Evolutionary conservation across 257 asterid species (phyloP).

Genomic region (Echites panduratus): DNA sequence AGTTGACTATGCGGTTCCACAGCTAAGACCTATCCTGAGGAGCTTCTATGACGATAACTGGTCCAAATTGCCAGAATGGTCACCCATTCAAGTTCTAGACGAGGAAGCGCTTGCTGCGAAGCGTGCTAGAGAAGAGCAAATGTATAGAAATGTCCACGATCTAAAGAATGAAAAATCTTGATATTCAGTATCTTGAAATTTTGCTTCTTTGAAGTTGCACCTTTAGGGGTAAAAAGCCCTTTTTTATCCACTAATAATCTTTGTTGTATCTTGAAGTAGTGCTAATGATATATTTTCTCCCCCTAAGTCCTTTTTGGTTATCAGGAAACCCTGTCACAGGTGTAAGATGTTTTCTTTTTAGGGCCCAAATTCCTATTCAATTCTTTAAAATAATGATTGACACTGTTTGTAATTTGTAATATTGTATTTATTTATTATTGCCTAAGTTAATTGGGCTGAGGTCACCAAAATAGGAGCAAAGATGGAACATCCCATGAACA

Average conservation of each 20-base stretch:
- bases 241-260: neutral
- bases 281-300: neutral
- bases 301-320: neutral
- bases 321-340: neutral
- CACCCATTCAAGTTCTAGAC: conserved; percentile 76
- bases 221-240: neutral
- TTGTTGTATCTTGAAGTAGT: conserved; percentile 1
- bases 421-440: no score
- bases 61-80: conserved; percentile 84
- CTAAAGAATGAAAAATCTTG: conserved; percentile 63
- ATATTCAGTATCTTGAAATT: neutral
- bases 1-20: conserved; percentile 56
- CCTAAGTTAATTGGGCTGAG: no score
- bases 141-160: conserved; percentile 48
- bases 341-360: neutral
- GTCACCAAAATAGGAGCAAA: no score
- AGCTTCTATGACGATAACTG: conserved; percentile 34
- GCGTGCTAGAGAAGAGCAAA: conserved; percentile 58
- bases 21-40: conserved; percentile 45
- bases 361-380: neutral
- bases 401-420: neutral
- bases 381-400: no score
- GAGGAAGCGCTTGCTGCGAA: conserved; percentile 92
- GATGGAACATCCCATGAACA: no score
- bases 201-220: neutral